These are phyloP conservation scores for Leccinum pellstonianum DNA, from an alignment of 768 basidiomycete genomes.

Conservation along the genomic window DNA sequence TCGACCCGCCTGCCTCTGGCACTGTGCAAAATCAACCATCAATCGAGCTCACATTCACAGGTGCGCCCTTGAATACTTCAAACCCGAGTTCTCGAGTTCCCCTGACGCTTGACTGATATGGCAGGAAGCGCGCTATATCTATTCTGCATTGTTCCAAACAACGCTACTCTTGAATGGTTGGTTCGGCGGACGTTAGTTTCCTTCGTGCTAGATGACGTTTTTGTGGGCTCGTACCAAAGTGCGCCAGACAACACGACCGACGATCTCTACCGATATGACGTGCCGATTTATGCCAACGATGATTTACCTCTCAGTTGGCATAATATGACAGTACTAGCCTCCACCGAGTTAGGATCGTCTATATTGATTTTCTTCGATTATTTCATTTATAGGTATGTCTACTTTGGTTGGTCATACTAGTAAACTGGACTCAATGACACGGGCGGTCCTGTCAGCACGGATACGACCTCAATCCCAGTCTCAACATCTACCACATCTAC, in stretches of 20 bases:
- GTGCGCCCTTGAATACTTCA: neutral
- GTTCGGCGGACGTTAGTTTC: neutral
- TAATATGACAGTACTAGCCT: slow-evolving; percentile 7
- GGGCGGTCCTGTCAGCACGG: too few relatives aligned
- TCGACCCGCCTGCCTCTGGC: neutral
- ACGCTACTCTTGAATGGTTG: neutral
- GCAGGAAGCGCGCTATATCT: slow-evolving; percentile 19
- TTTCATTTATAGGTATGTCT: slow-evolving; percentile 19
- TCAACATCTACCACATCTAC: too few relatives aligned
- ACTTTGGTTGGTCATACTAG: too few relatives aligned
- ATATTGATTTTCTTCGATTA: slow-evolving; percentile 21
- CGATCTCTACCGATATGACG: slow-evolving; percentile 11
- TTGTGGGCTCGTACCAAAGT: neutral
- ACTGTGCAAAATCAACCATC: neutral
- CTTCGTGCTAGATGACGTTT: slow-evolving; percentile 9
- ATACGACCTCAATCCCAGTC: too few relatives aligned
- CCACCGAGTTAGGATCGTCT: neutral
- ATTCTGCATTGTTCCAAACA: slow-evolving; percentile 19
- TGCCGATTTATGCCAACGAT: slow-evolving; percentile 13
- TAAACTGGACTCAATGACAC: too few relatives aligned
- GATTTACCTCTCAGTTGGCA: slow-evolving; percentile 5
- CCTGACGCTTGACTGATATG: neutral
- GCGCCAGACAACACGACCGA: neutral
- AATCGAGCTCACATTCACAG: slow-evolving; percentile 13
- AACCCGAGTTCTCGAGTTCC: neutral